phyloP scores from a whole-genome alignment of 768 basidiomycete species.

The Amanita polypyramis region DNA sequence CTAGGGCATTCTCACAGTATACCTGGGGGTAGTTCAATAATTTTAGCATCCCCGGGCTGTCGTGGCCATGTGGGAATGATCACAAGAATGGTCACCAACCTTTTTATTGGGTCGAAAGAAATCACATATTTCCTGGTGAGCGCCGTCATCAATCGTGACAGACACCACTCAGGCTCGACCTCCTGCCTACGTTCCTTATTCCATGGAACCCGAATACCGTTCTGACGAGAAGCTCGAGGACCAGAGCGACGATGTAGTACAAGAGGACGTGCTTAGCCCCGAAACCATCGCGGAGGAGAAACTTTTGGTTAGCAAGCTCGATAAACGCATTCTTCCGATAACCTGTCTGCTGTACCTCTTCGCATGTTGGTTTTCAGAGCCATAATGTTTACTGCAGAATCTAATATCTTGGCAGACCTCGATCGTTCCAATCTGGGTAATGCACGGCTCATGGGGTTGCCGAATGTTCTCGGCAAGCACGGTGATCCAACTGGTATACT shows the following conservation, averaged over 20 bases:
- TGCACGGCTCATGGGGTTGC: conserved; percentile 64
- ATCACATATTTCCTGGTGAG: conserved; percentile 19
- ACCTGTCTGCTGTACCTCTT: conserved; percentile 67
- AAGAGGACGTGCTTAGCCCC: conserved; percentile 6
- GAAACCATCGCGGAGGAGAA: conserved; percentile 30
- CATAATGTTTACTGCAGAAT: not conserved
- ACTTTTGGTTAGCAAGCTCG: conserved; percentile 52
- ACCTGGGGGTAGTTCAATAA: too few relatives aligned
- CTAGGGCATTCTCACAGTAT: too few relatives aligned
- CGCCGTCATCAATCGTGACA: conserved; percentile 7
- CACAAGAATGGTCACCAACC: too few relatives aligned
- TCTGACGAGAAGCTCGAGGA: conserved; percentile 23
- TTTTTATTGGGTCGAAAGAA: too few relatives aligned
- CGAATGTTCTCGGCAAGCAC: conserved; percentile 49
- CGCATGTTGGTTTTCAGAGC: conserved; percentile 42
- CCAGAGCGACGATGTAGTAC: conserved; percentile 9
- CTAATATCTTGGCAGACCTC: conserved; percentile 31
- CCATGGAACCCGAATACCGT: not conserved
- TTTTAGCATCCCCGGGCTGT: too few relatives aligned
- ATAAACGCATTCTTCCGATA: conserved; percentile 58
- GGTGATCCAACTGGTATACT: conserved; percentile 49
- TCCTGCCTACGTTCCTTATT: not conserved
- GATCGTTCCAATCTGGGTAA: conserved; percentile 77
- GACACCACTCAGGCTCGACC: not conserved
- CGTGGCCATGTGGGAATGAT: too few relatives aligned